Evolutionary conservation across 306 rosid species (phyloP).

Genomic region (Oxytropis ochrocephala): DNA sequence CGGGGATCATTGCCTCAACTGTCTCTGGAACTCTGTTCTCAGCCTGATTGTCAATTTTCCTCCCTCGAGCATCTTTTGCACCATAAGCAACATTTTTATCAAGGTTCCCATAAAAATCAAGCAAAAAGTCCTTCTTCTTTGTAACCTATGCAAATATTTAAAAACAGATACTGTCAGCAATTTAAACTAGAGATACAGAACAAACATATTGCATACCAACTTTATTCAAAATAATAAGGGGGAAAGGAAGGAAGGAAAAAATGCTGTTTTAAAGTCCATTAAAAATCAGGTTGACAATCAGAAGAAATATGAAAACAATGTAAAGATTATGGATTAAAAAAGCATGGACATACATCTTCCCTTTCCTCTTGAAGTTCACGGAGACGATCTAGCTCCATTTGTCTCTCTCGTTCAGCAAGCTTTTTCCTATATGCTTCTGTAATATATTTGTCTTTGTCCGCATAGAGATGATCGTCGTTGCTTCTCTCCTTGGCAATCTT

Average conservation of each 20-base stretch:
- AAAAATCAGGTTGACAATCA: constrained; percentile 9
- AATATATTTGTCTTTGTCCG: constrained; percentile 75
- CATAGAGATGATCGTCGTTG: constrained; percentile 78
- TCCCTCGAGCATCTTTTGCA: constrained; percentile 38
- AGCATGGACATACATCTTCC: constrained; percentile 59
- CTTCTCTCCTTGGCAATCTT: constrained; percentile 82
- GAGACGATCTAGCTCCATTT: constrained; percentile 72
- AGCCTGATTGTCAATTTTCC: constrained; percentile 30
- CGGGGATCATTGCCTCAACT: constrained; percentile 2
- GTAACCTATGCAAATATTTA: constrained; percentile 50
- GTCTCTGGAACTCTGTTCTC: constrained; percentile 32
- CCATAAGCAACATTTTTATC: constrained; percentile 80
- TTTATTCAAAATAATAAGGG: not conserved
- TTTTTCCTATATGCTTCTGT: constrained; percentile 80
- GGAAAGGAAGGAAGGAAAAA: not conserved
- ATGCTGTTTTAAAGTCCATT: not conserved
- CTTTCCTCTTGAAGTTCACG: constrained; percentile 66
- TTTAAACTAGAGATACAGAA: not conserved
- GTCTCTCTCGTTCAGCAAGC: constrained; percentile 71
- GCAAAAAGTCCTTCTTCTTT: constrained; percentile 74
- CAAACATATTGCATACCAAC: not conserved
- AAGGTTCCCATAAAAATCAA: constrained; percentile 72
- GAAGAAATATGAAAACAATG: not conserved
- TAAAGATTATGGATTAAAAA: not conserved
- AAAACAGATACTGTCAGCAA: constrained; percentile 8